A percentile compares a stretch with the other conserved stretches of the same genome.
Conservation (phyloP, 192 early-diverging fungal genomes). For the Blastocladiella britannica region DNA sequence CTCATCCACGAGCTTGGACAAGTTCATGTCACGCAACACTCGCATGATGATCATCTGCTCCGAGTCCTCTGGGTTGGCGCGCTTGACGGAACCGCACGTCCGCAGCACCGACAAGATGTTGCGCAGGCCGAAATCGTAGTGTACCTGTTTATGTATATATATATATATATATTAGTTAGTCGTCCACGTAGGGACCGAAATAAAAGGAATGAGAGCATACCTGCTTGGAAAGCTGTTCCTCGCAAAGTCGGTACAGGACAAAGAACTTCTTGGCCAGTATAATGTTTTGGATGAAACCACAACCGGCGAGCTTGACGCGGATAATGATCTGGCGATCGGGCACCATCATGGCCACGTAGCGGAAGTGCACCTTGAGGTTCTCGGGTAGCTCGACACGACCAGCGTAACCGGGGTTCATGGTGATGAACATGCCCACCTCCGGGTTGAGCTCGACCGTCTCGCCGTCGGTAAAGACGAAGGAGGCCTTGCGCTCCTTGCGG, state of each 20-base stretch:
- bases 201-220: conserved; percentile 98
- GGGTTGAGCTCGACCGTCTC: conserved; percentile 66
- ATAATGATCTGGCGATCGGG: conserved; percentile 95
- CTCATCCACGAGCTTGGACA: conserved; percentile 90
- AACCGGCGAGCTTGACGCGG: conserved; percentile 97
- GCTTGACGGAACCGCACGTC: conserved; percentile 93
- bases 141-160: too few species aligned
- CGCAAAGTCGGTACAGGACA: conserved; percentile 85
- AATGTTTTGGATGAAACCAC: conserved; percentile 95
- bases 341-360: conserved; percentile 95
- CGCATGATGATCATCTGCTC: conserved; percentile 91
- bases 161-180: too few species aligned
- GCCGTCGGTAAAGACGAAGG: conserved; percentile 61
- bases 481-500: conserved; percentile 11
- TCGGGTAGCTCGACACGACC: conserved; percentile 95
- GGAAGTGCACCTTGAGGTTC: conserved; percentile 97
- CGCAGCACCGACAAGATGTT: conserved; percentile 94
- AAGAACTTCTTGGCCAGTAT: conserved; percentile 83
- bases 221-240: conserved; percentile 85
- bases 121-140: conserved; percentile 98
- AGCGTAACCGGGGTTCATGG: conserved; percentile 99
- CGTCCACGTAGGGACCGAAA: too few species aligned
- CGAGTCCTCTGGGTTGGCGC: conserved; percentile 35
- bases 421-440: conserved; percentile 92
- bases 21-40: conserved; percentile 88